A percentile compares a stretch with the other conserved stretches of the same genome.
Conservation (phyloP, 495 filamentous ascomycete species). For the Neurospora sp. region DNA sequence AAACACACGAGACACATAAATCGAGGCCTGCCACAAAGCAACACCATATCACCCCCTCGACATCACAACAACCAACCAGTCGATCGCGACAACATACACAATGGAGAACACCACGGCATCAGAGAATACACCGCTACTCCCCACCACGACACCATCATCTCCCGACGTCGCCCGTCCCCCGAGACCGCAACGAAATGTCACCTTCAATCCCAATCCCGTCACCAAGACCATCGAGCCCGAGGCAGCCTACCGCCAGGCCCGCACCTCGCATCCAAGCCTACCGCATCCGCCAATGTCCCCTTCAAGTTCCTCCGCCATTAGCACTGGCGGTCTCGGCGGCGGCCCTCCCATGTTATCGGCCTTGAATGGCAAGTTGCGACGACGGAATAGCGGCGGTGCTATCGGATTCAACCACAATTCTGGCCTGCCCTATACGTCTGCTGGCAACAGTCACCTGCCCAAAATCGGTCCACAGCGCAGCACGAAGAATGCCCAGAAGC, state of each 20-base stretch:
- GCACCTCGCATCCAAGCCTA: slow-evolving; percentile 1
- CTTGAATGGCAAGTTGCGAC: slow-evolving; percentile 75
- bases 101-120: slow-evolving; percentile 12
- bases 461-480: slow-evolving; percentile 95
- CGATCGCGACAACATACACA: not conserved
- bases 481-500: slow-evolving; percentile 88
- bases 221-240: slow-evolving; percentile 41
- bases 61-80: not conserved
- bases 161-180: slow-evolving; percentile 26
- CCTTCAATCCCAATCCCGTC: slow-evolving; percentile 41
- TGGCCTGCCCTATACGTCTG: slow-evolving; percentile 40
- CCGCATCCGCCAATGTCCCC: slow-evolving; percentile 5
- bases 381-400: slow-evolving; percentile 61
- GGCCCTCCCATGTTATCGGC: slow-evolving; percentile 66
- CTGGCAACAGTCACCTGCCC: slow-evolving; percentile 35
- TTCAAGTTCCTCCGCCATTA: slow-evolving; percentile 16
- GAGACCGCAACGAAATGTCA: slow-evolving; percentile 33
- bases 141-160: slow-evolving; percentile 11
- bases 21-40: not conserved
- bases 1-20: not conserved
- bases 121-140: slow-evolving; percentile 30
- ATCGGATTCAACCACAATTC: slow-evolving; percentile 2
- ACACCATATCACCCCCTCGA: not conserved
- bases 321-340: slow-evolving; percentile 20
- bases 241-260: slow-evolving; percentile 10